Percentiles rank a stretch among this genome's conserved stretches.
Evolutionary conservation across 352 stramenopile species (phyloP).

Genomic region (Pythium periplocum): DNA sequence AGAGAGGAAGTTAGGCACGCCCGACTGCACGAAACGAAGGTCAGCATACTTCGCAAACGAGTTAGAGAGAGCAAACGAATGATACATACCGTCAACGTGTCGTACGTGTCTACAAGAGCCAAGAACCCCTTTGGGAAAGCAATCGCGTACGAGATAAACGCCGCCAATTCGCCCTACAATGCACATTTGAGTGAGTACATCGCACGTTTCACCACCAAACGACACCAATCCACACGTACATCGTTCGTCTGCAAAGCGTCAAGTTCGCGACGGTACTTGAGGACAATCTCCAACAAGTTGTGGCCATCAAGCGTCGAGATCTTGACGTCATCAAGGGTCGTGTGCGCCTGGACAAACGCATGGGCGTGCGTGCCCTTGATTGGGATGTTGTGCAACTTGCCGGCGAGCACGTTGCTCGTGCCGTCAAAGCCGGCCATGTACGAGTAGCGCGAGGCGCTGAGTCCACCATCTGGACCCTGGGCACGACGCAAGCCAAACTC

Average conservation of each 20-base stretch:
- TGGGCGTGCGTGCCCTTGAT: slow-evolving; percentile 98
- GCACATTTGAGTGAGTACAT: slow-evolving; percentile 14
- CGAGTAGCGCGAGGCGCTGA: slow-evolving; percentile 96
- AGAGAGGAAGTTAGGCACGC: slow-evolving; percentile 96
- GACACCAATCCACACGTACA: slow-evolving; percentile 26
- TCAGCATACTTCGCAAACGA: neutral
- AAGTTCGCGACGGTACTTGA: slow-evolving; percentile 78
- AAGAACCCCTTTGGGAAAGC: slow-evolving; percentile 97
- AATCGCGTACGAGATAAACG: slow-evolving; percentile 97
- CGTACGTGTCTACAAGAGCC: slow-evolving; percentile 98
- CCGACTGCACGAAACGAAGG: slow-evolving; percentile 53
- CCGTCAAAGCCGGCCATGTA: slow-evolving; percentile 98
- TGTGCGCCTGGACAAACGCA: slow-evolving; percentile 96
- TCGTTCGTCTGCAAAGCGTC: slow-evolving; percentile 74
- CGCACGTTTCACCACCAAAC: neutral
- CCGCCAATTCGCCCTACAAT: slow-evolving; percentile 93
- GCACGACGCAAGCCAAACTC: slow-evolving; percentile 93
- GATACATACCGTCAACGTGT: slow-evolving; percentile 88
- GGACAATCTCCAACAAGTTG: slow-evolving; percentile 76
- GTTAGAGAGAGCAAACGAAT: neutral
- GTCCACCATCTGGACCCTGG: slow-evolving; percentile 96
- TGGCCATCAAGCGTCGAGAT: slow-evolving; percentile 51
- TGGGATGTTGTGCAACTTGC: slow-evolving; percentile 93
- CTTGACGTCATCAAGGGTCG: slow-evolving; percentile 89
- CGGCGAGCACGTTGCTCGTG: slow-evolving; percentile 97